These are phyloP conservation scores for Acacia melanoxylon DNA, from an alignment of 306 rosid species.

Conservation along the genomic window DNA sequence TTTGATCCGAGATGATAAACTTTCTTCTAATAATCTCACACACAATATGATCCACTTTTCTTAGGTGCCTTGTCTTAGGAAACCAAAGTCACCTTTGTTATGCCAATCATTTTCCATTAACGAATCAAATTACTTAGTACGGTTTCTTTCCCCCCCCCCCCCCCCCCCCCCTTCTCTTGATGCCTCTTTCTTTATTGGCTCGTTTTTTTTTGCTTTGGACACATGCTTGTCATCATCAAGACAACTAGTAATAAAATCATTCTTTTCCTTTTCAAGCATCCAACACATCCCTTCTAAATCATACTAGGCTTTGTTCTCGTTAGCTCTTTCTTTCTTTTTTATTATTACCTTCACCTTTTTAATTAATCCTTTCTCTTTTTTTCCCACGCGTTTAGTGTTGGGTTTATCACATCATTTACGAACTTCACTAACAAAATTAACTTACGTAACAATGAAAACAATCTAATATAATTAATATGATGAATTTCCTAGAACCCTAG, in stretches of 20 bases:
- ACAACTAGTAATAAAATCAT: conserved; percentile 35
- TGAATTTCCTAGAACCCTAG: neutral
- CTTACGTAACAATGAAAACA: neutral
- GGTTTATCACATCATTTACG: neutral
- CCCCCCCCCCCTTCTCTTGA: neutral
- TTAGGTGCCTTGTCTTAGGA: conserved; percentile 57
- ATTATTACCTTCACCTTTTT: neutral
- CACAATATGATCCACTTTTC: conserved; percentile 27
- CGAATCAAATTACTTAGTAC: conserved; percentile 39
- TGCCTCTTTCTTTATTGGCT: conserved; percentile 6
- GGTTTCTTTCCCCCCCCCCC: neutral
- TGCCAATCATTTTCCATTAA: conserved; percentile 54
- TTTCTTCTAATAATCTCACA: conserved; percentile 42
- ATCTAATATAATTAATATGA: neutral
- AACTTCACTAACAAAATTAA: neutral
- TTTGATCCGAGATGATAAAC: conserved; percentile 33
- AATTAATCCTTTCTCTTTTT: neutral
- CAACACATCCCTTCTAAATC: conserved; percentile 29
- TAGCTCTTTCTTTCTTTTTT: neutral
- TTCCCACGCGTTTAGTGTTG: neutral
- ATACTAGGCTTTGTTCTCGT: conserved; percentile 24
- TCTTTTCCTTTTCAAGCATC: conserved; percentile 35
- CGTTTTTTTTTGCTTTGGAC: conserved; percentile 34
- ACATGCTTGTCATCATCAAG: conserved; percentile 51
- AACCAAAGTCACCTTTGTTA: conserved; percentile 42